These are phyloP conservation scores for Coemansia sp. DNA, from an alignment of 192 early-diverging fungal genomes.

Conservation along the genomic window DNA sequence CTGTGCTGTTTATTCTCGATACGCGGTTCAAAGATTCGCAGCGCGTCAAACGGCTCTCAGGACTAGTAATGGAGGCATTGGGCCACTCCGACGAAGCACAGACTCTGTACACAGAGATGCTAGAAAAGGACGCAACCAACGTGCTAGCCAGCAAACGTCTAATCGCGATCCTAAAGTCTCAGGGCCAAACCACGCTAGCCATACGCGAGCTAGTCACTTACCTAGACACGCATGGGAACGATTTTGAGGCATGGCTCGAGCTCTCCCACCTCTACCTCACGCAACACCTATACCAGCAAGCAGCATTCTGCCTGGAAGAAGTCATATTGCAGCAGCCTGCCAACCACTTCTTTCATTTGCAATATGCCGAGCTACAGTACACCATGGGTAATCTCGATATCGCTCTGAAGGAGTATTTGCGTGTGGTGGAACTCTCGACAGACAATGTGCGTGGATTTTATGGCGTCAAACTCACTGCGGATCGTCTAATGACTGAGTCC, in stretches of 20 bases:
- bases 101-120: slow-evolving; percentile 71
- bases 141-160: slow-evolving; percentile 76
- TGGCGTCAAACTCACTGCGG: slow-evolving; percentile 70
- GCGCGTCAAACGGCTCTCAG: slow-evolving; percentile 73
- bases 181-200: slow-evolving; percentile 69
- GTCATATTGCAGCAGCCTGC: slow-evolving; percentile 83
- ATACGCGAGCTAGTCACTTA: slow-evolving; percentile 73
- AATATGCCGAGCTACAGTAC: slow-evolving; percentile 88
- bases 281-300: slow-evolving; percentile 76
- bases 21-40: slow-evolving; percentile 67
- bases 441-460: slow-evolving; percentile 90
- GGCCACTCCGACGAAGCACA: slow-evolving; percentile 72
- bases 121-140: slow-evolving; percentile 79
- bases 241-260: slow-evolving; percentile 90
- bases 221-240: slow-evolving; percentile 82
- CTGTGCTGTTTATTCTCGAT: slow-evolving; percentile 64
- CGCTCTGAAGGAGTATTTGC: slow-evolving; percentile 87
- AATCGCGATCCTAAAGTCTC: slow-evolving; percentile 71
- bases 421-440: slow-evolving; percentile 81
- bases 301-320: slow-evolving; percentile 91
- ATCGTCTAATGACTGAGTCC: slow-evolving; percentile 29
- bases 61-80: slow-evolving; percentile 77
- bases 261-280: slow-evolving; percentile 75
- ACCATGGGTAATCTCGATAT: slow-evolving; percentile 67
- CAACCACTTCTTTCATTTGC: slow-evolving; percentile 84